phyloP scores from a whole-genome alignment of 805 yeast genomes.

The Candida tallmaniae region DNA sequence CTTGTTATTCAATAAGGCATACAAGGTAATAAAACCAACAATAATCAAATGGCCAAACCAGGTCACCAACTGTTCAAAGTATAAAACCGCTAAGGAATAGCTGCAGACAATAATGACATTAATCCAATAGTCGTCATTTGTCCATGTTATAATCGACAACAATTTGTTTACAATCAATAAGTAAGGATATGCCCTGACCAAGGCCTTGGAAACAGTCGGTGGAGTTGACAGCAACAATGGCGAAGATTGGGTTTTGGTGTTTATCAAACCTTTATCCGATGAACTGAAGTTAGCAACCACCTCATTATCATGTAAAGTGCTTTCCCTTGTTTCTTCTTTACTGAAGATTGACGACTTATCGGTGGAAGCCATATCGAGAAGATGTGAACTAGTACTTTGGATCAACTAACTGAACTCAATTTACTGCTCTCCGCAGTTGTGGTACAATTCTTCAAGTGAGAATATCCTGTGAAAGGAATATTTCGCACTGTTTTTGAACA shows the following conservation, averaged over 20 bases:
- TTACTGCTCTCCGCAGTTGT: too few relatives aligned
- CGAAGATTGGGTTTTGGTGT: constrained; percentile 50
- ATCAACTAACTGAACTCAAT: too few relatives aligned
- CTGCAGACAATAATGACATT: constrained; percentile 56
- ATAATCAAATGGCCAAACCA: constrained; percentile 78
- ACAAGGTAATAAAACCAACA: constrained; percentile 56
- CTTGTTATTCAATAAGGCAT: constrained; percentile 52
- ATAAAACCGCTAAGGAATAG: constrained; percentile 58
- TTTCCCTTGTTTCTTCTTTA: neutral
- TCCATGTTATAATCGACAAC: constrained; percentile 82
- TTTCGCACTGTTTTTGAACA: constrained; percentile 2
- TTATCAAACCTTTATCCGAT: constrained; percentile 7
- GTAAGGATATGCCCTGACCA: constrained; percentile 82
- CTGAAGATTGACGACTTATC: neutral
- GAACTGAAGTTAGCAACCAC: constrained; percentile 28
- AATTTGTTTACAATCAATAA: constrained; percentile 65
- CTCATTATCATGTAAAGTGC: neutral
- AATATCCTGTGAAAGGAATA: constrained; percentile 1
- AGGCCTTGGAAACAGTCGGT: constrained; percentile 80
- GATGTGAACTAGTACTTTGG: too few relatives aligned
- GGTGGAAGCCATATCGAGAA: neutral
- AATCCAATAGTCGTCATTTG: constrained; percentile 77
- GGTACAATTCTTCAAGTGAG: too few relatives aligned
- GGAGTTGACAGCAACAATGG: constrained; percentile 88
- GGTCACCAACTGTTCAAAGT: constrained; percentile 72